These are phyloP conservation scores for Zygosaccharomyces gambellarensis DNA, from an alignment of 805 yeast species.

Conservation along the genomic window DNA sequence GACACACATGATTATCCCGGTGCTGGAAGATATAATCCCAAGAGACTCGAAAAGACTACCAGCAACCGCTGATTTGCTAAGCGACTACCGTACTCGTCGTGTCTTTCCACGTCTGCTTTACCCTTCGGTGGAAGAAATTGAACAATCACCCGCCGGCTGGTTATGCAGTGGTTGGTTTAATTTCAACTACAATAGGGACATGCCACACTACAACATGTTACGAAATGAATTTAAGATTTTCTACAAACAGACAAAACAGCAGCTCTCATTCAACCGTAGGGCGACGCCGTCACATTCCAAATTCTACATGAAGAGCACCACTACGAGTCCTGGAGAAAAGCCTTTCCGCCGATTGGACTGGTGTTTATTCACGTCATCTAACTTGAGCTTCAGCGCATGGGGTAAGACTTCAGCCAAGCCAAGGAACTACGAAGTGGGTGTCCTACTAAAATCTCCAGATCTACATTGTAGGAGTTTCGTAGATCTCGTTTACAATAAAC, in stretches of 20 bases:
- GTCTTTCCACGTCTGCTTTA: slow-evolving; percentile 24
- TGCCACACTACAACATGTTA: slow-evolving; percentile 17
- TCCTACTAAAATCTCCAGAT: slow-evolving; percentile 35
- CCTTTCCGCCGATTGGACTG: slow-evolving; percentile 43
- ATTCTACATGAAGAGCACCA: slow-evolving; percentile 53
- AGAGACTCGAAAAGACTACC: slow-evolving; percentile 5
- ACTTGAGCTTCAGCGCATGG: slow-evolving; percentile 78
- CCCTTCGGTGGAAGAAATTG: slow-evolving; percentile 28
- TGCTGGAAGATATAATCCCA: slow-evolving; percentile 11
- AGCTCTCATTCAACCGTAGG: slow-evolving; percentile 3
- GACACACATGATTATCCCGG: slow-evolving; percentile 26
- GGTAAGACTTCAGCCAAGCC: slow-evolving; percentile 43
- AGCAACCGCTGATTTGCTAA: slow-evolving; percentile 3
- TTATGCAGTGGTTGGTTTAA: slow-evolving; percentile 31
- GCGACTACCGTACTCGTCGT: background rate
- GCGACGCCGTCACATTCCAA: slow-evolving; percentile 60
- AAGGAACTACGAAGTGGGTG: slow-evolving; percentile 53
- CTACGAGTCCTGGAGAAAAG: slow-evolving; percentile 34
- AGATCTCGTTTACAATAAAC: slow-evolving; percentile 17
- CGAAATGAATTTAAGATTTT: slow-evolving; percentile 17
- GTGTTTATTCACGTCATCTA: slow-evolving; percentile 71
- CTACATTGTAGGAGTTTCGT: slow-evolving; percentile 21
- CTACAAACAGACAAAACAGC: slow-evolving; percentile 21
- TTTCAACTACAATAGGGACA: slow-evolving; percentile 18
- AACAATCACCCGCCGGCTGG: slow-evolving; percentile 20